These are phyloP conservation scores for Prototheca stagnorum DNA, from an alignment of 163 green algal genomes.

Conservation along the genomic window DNA sequence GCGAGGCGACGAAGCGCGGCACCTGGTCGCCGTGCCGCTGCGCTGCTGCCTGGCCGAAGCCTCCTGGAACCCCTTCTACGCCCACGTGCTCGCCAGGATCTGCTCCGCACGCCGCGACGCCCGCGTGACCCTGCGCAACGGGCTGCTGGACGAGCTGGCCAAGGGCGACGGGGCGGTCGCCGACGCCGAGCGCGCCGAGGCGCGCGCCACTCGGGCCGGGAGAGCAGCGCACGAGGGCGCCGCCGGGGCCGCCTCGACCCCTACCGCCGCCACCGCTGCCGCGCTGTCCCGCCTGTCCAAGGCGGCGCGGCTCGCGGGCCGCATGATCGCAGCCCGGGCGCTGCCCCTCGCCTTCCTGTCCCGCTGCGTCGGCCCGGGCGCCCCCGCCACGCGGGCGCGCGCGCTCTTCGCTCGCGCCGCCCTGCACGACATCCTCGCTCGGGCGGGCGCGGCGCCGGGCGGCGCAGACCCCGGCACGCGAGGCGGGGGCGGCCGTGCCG, in stretches of 20 bases:
- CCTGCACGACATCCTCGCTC: background rate
- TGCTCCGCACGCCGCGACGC: constrained; percentile 25
- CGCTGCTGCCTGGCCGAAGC: constrained; percentile 78
- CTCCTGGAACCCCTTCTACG: constrained; percentile 85
- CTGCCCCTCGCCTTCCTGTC: constrained; percentile 40
- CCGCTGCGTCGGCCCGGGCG: background rate
- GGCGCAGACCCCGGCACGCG: no score
- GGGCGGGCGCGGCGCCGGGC: no score
- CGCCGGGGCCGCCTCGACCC: no score
- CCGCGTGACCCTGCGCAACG: constrained; percentile 36
- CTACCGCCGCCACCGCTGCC: no score
- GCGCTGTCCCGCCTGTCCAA: constrained; percentile 34
- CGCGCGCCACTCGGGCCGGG: no score
- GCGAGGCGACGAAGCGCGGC: constrained; percentile 56
- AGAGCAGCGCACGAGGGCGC: no score
- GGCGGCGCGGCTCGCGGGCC: constrained; percentile 35
- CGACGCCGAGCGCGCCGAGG: constrained; percentile 16
- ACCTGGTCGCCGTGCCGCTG: constrained; percentile 68
- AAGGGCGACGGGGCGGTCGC: constrained; percentile 37
- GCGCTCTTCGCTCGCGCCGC: background rate
- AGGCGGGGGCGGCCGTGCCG: background rate
- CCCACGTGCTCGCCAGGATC: constrained; percentile 36
- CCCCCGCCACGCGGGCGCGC: background rate
- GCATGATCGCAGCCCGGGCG: constrained; percentile 20
- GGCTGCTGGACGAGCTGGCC: constrained; percentile 28